These are phyloP conservation scores for Lachancea sp. DNA, from an alignment of 805 yeast genomes.

Conservation along the genomic window DNA sequence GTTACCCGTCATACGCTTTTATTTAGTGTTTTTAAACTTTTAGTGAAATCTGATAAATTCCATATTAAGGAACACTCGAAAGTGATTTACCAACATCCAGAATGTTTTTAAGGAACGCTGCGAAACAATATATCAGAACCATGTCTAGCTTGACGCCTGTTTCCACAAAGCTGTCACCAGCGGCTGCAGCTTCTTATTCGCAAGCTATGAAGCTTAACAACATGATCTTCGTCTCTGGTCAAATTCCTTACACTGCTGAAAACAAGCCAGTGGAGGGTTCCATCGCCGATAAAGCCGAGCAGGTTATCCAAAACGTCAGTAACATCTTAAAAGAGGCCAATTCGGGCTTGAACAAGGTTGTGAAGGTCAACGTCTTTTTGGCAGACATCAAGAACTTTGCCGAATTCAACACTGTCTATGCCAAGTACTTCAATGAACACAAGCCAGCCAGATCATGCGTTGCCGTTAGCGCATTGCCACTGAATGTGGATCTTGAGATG, in stretches of 20 bases:
- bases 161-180: conserved; percentile 75
- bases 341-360: conserved; percentile 74
- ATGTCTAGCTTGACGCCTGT: conserved; percentile 39
- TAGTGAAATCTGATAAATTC: no score
- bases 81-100: neutral
- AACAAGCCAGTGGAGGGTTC: conserved; percentile 74
- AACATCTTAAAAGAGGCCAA: conserved; percentile 79
- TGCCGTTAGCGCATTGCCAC: conserved; percentile 86
- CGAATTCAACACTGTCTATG: conserved; percentile 80
- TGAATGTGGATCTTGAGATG: conserved; percentile 78
- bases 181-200: conserved; percentile 94
- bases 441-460: conserved; percentile 98
- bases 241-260: conserved; percentile 82
- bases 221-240: conserved; percentile 88
- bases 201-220: conserved; percentile 92
- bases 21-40: no score
- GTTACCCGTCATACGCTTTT: no score
- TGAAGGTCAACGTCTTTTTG: conserved; percentile 82
- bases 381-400: conserved; percentile 85
- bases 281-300: conserved; percentile 72
- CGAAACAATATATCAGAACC: conserved; percentile 12
- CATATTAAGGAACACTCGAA: no score
- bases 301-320: conserved; percentile 58
- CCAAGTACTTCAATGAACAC: conserved; percentile 63
- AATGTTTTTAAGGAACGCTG: conserved; percentile 10